phyloP scores from a whole-genome alignment of 2,329 filamentous ascomycete genomes.

The Aureobasidium sp. region DNA sequence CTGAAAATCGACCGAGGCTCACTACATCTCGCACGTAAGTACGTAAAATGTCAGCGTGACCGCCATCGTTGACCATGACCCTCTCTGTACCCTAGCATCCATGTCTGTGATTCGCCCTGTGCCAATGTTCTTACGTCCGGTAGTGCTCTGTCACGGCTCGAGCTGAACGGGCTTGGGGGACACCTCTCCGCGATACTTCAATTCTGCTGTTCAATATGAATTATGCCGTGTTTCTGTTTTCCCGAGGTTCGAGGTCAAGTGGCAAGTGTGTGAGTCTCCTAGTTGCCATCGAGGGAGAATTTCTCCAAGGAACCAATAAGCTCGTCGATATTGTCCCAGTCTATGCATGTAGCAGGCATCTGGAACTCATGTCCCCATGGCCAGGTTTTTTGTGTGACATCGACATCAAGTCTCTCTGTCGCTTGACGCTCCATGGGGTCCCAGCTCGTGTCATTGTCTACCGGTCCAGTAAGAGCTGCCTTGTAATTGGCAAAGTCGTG shows the following conservation, averaged over 20 bases:
- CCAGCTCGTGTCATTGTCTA: not conserved
- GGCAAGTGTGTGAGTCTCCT: not conserved
- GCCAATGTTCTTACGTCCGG: not conserved
- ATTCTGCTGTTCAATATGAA: not conserved
- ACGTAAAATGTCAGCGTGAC: slow-evolving; percentile 10
- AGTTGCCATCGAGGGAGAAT: not conserved
- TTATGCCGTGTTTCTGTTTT: not conserved
- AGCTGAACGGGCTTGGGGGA: not conserved
- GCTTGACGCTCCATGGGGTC: not conserved
- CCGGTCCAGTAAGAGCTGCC: slow-evolving; percentile 5
- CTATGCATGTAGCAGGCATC: slow-evolving; percentile 3
- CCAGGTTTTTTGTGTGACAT: not conserved
- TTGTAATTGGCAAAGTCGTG: slow-evolving; percentile 20
- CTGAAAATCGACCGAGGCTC: not conserved
- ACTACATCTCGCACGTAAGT: not conserved
- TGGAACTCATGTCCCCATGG: slow-evolving; percentile 5
- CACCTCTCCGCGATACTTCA: not conserved
- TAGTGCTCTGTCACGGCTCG: not conserved
- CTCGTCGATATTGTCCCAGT: slow-evolving; percentile 2
- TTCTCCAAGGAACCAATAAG: not conserved
- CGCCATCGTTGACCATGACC: not conserved
- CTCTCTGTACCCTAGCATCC: not conserved
- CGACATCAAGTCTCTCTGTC: not conserved
- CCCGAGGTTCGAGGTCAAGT: slow-evolving; percentile 6
- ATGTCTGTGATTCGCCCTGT: not conserved